phyloP scores from a whole-genome alignment of 2,329 filamentous ascomycete species.

The Paraphaeosphaeria minitans region DNA sequence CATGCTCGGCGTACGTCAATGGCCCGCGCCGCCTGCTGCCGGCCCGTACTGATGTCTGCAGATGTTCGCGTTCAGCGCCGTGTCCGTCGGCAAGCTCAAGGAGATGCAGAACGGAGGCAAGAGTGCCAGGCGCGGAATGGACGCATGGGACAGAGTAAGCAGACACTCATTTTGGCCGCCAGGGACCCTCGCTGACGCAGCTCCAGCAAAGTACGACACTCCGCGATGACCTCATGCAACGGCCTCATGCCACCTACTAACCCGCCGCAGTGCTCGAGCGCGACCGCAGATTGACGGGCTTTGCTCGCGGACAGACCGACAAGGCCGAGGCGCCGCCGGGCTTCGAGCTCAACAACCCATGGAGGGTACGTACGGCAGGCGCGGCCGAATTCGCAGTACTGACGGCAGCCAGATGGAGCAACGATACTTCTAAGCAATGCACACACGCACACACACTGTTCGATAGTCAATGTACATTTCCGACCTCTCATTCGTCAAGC shows the following conservation, averaged over 20 bases:
- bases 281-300: slow-evolving; percentile 66
- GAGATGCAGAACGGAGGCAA: slow-evolving; percentile 68
- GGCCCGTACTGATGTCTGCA: slow-evolving; percentile 38
- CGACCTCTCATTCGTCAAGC: background rate
- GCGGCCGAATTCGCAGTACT: slow-evolving; percentile 21
- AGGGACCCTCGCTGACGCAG: slow-evolving; percentile 47
- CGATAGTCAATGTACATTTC: slow-evolving; percentile 15
- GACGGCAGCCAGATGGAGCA: slow-evolving; percentile 44
- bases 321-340: slow-evolving; percentile 62
- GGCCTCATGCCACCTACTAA: slow-evolving; percentile 25
- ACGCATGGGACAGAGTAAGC: slow-evolving; percentile 69
- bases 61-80: slow-evolving; percentile 67
- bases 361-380: slow-evolving; percentile 60
- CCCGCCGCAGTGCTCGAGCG: slow-evolving; percentile 66
- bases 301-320: slow-evolving; percentile 65
- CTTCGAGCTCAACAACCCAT: slow-evolving; percentile 71
- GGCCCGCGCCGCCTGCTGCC: slow-evolving; percentile 15
- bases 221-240: slow-evolving; percentile 38
- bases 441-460: slow-evolving; percentile 14
- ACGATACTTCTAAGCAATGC: slow-evolving; percentile 40
- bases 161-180: slow-evolving; percentile 11
- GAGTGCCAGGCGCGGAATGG: slow-evolving; percentile 62
- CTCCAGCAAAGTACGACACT: slow-evolving; percentile 59
- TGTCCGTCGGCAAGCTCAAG: slow-evolving; percentile 62
- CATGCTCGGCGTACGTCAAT: slow-evolving; percentile 61